These are phyloP conservation scores for Trametes cingulata DNA, from an alignment of 768 basidiomycete genomes.

Conservation along the genomic window DNA sequence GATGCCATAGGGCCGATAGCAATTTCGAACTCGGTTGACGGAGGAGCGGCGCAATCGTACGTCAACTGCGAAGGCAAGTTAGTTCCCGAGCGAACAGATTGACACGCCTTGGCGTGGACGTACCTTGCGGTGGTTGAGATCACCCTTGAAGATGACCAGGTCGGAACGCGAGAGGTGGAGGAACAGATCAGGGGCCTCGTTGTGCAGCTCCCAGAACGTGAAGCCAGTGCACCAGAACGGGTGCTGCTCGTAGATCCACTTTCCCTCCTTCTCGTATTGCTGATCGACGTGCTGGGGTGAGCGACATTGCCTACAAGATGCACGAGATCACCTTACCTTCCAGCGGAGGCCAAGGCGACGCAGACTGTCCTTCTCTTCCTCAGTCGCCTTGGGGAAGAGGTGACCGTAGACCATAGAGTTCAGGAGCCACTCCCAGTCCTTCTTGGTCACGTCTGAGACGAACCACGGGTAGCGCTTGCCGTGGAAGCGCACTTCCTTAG, in stretches of 20 bases:
- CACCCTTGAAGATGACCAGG: conserved; percentile 93
- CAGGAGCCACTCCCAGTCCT: conserved; percentile 92
- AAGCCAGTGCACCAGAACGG: conserved; percentile 97
- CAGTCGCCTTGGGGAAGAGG: conserved; percentile 82
- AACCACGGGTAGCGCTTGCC: conserved; percentile 97
- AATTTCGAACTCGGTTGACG: conserved; percentile 83
- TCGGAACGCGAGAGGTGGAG: conserved; percentile 87
- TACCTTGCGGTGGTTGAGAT: conserved; percentile 85
- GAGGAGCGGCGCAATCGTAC: conserved; percentile 84
- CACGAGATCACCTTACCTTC: conserved; percentile 57
- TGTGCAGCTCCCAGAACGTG: conserved; percentile 86
- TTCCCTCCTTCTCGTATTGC: conserved; percentile 92
- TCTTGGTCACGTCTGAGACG: conserved; percentile 88
- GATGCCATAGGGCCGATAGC: conserved; percentile 94
- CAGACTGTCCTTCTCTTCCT: conserved; percentile 79
- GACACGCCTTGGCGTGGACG: neutral
- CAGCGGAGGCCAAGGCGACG: conserved; percentile 79
- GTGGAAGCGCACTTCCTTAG: conserved; percentile 86
- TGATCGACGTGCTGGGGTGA: conserved; percentile 28
- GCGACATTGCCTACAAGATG: neutral
- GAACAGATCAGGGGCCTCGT: conserved; percentile 89
- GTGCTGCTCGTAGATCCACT: conserved; percentile 93
- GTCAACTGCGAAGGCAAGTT: conserved; percentile 43
- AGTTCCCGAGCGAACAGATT: neutral
- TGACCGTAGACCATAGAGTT: conserved; percentile 91